phyloP scores from a whole-genome alignment of 2,329 filamentous ascomycete species.

The Scedosporium aurantiacum region DNA sequence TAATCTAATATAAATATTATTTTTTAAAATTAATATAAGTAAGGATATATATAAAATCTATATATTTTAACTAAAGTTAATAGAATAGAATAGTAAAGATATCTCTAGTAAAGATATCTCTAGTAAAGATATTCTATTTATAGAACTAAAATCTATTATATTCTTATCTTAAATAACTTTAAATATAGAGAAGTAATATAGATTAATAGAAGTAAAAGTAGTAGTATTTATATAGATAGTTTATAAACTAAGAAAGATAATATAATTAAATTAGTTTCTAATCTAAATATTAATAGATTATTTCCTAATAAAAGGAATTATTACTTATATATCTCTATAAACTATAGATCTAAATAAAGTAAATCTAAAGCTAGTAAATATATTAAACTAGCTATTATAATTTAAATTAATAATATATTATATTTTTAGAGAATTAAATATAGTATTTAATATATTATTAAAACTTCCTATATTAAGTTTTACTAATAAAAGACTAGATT shows the following conservation, averaged over 20 bases:
- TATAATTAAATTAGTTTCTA: neutral
- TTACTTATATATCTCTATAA: neutral
- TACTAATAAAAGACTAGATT: neutral
- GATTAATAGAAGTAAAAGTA: neutral
- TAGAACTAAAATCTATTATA: neutral
- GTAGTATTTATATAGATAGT: too few relatives aligned
- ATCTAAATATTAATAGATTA: neutral
- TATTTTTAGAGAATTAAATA: neutral
- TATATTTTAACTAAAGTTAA: neutral
- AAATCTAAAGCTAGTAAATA: neutral
- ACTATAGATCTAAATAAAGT: neutral
- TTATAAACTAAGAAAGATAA: too few relatives aligned
- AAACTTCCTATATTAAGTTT: neutral
- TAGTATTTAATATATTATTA: neutral
- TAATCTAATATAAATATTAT: slow-evolving; percentile 7
- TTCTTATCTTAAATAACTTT: neutral
- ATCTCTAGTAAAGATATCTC: too few relatives aligned
- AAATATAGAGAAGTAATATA: neutral
- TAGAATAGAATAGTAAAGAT: neutral
- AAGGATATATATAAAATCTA: slow-evolving; percentile 1
- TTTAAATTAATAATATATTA: neutral
- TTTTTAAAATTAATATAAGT: neutral
- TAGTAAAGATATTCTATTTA: neutral
- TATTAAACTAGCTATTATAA: neutral
- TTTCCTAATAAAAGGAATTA: neutral